Evolutionary conservation across 108 stramenopile genomes (phyloP).

Genomic region (Nitzschia sp.): DNA sequence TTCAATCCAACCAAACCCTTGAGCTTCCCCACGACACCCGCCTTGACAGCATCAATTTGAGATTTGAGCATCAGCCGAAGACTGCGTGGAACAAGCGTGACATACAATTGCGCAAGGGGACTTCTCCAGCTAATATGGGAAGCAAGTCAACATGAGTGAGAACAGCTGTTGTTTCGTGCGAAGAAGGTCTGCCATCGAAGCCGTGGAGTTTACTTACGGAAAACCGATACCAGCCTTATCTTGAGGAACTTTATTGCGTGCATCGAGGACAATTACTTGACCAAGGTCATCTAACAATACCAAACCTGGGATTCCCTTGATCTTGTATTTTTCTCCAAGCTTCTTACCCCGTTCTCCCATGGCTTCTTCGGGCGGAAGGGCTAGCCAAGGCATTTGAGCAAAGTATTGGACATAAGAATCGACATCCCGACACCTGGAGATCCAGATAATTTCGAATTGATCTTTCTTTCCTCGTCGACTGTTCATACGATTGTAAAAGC

Average conservation of each 20-base stretch:
- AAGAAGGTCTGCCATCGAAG: no score
- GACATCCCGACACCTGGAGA: constrained; percentile 79
- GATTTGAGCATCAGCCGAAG: constrained; percentile 71
- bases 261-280: constrained; percentile 78
- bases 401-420: constrained; percentile 88
- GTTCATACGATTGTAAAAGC: constrained; percentile 88
- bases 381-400: constrained; percentile 89
- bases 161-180: background rate
- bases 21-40: constrained; percentile 29
- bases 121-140: constrained; percentile 52
- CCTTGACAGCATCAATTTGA: constrained; percentile 52
- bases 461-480: constrained; percentile 69
- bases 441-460: constrained; percentile 88
- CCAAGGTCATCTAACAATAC: constrained; percentile 91
- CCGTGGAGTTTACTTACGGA: constrained; percentile 52
- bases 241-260: constrained; percentile 73
- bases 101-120: constrained; percentile 65
- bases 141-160: background rate
- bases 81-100: constrained; percentile 66
- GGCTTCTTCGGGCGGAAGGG: constrained; percentile 82
- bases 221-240: constrained; percentile 89
- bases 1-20: constrained; percentile 20
- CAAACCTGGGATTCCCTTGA: constrained; percentile 79
- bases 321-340: constrained; percentile 73
- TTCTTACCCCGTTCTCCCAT: constrained; percentile 75